Evolutionary conservation across 768 basidiomycete genomes (phyloP).

Genomic region (Russula sp.): DNA sequence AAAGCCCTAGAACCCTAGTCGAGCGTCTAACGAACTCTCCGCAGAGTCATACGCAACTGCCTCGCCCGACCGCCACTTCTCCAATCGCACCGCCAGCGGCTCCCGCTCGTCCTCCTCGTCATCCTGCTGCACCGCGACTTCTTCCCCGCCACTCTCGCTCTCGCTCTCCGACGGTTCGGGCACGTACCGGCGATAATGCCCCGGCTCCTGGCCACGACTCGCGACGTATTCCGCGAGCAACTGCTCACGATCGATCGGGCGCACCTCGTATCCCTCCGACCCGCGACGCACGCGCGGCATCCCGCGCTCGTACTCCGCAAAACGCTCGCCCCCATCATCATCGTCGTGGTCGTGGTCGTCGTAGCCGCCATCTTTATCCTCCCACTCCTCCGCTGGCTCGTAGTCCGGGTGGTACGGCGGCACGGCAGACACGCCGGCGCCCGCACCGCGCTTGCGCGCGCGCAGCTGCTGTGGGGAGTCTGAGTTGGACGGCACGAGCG

Average conservation of each 20-base stretch:
- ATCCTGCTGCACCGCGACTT: neutral
- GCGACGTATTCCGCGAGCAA: conserved; percentile 55
- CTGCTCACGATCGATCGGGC: conserved; percentile 53
- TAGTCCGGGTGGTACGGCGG: conserved; percentile 81
- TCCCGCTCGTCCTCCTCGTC: conserved; percentile 39
- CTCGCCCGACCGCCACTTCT: conserved; percentile 26
- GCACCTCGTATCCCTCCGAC: conserved; percentile 80
- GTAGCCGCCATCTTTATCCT: conserved; percentile 16
- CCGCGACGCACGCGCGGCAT: conserved; percentile 48
- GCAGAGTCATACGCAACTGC: conserved; percentile 12
- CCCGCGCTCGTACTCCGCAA: conserved; percentile 21
- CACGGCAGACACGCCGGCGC: conserved; percentile 37
- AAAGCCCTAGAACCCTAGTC: too few species aligned
- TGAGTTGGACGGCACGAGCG: conserved; percentile 51
- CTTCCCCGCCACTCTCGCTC: neutral
- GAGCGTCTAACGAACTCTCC: neutral
- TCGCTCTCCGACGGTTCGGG: conserved; percentile 45
- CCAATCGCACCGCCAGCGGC: conserved; percentile 26
- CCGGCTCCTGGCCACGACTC: conserved; percentile 47
- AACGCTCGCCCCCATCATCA: conserved; percentile 27
- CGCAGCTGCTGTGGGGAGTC: conserved; percentile 26
- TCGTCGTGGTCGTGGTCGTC: conserved; percentile 28
- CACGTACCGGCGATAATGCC: conserved; percentile 63
- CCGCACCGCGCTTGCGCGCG: conserved; percentile 25
- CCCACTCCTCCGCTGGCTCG: conserved; percentile 28